phyloP scores from a whole-genome alignment of 148 eudicot genomes.

The Simmondsia chinensis region DNA sequence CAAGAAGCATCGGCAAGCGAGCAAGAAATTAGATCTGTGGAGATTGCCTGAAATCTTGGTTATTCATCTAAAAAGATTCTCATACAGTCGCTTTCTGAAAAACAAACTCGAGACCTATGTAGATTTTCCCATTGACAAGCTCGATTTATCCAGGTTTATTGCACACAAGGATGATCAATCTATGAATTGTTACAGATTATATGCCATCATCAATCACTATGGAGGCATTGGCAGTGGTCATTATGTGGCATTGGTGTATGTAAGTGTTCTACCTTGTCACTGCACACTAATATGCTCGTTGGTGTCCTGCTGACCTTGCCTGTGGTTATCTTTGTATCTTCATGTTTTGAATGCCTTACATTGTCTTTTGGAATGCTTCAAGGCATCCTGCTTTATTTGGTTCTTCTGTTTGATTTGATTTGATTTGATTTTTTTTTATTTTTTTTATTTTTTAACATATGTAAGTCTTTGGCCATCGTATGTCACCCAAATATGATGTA shows the following conservation, averaged over 20 bases:
- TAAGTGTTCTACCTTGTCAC: conserved; percentile 45
- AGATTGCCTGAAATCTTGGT: conserved; percentile 83
- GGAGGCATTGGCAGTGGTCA: conserved; percentile 85
- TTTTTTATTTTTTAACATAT: too few relatives aligned
- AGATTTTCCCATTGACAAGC: conserved; percentile 68
- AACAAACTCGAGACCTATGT: conserved; percentile 79
- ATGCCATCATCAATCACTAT: conserved; percentile 70
- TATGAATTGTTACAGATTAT: conserved; percentile 43
- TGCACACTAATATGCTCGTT: too few relatives aligned
- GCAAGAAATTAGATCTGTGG: conserved; percentile 85
- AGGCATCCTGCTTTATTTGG: too few relatives aligned
- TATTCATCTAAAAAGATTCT: conserved; percentile 82
- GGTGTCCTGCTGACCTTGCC: too few relatives aligned
- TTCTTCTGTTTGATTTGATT: neutral
- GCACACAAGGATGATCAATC: conserved; percentile 23
- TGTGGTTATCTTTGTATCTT: too few relatives aligned
- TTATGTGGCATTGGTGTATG: conserved; percentile 69
- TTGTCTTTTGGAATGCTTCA: too few relatives aligned
- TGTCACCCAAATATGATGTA: too few relatives aligned
- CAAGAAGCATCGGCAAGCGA: conserved; percentile 67
- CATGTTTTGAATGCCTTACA: too few relatives aligned
- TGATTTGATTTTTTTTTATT: neutral
- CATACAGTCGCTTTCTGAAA: conserved; percentile 45
- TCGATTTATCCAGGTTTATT: conserved; percentile 49
- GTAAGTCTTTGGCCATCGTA: too few relatives aligned